Evolutionary conservation across 75 land plant genomes (phyloP), one percentile per base, ranked within the genome.

Genomic region (Cunninghamia lanceolata): DNA sequence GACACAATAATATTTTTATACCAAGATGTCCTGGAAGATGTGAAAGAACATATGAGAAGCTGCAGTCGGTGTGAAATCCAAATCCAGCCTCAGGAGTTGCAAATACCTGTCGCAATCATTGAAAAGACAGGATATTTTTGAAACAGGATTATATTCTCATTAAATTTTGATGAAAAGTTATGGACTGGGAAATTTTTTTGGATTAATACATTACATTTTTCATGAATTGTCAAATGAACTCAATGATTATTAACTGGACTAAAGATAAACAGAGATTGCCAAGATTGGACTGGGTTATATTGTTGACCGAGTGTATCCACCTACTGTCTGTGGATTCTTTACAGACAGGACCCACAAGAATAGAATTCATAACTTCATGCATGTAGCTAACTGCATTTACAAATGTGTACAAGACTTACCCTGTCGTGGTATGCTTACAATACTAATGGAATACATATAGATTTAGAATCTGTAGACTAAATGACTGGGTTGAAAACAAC

Each of bases 51-150:
- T 93, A 97, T 4, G 99, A 95, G 76, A 96, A 90, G 71, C 95
- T 91, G 86, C 98, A 96, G 70, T 97, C 99, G 52, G 96, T 96
- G 83, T 97, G 99, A 86, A 93, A 91, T 14, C 99, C 99, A 76
- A 97, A 84, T 50, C 93, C 89, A 85, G 94, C 99, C 89, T 97
- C 99, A 63, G 99, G 99, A 83, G 94, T 90, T 8, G 96, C 88
- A 93, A 97, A 95, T 36, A 94, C 94, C 99, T 97, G 91, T 75
- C n/a, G 36, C 36, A 73, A 34, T 34, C 82, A 45, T 13, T 45
- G 75, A 45, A 80, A 28, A 32, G 14, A 73, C 15, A 34, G 14
- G 16, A 32, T 14, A 73, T 32, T 73, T 34, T 32, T 13, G 75
- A 73, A 11, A 32, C 14, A 25, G 7, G 9, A 8, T 63, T 63